Percentiles rank a stretch among this genome's conserved stretches.
Evolutionary conservation across 257 asterid genomes (phyloP).

Genomic region (Mitragyna speciosa): DNA sequence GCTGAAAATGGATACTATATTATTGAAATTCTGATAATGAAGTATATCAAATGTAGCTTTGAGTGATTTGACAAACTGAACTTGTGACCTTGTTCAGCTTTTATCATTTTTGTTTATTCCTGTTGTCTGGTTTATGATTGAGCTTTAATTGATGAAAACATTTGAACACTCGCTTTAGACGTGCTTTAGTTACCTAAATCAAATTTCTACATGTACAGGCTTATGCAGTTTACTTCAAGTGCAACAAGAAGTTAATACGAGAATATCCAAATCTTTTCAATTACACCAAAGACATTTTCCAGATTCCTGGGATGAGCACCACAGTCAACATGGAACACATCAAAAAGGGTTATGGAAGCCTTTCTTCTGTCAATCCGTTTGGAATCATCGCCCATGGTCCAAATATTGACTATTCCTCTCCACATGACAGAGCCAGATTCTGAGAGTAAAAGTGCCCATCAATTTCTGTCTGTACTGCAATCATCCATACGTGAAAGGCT

Average conservation of each 20-base stretch:
- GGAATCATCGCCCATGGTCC: slow-evolving; percentile 88
- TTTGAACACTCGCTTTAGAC: neutral
- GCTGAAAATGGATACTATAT: no score
- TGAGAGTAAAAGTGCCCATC: slow-evolving; percentile 30
- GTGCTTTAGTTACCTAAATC: neutral
- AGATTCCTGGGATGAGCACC: slow-evolving; percentile 66
- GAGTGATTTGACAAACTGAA: no score
- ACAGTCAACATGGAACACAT: slow-evolving; percentile 86
- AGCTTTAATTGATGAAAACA: neutral
- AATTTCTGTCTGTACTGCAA: neutral
- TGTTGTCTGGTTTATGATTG: no score
- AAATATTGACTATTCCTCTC: slow-evolving; percentile 59
- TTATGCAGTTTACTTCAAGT: slow-evolving; percentile 88
- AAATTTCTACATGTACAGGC: slow-evolving; percentile 44
- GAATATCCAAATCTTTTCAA: slow-evolving; percentile 83
- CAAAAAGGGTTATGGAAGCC: slow-evolving; percentile 82
- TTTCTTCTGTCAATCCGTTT: slow-evolving; percentile 69
- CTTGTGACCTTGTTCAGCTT: no score
- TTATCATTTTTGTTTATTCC: no score
- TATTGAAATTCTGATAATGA: no score
- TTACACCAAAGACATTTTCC: slow-evolving; percentile 81
- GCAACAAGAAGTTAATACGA: slow-evolving; percentile 75
- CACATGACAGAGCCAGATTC: slow-evolving; percentile 73
- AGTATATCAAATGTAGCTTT: no score
- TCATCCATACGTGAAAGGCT: no score